Conservation (phyloP, 805 yeast genomes). For the Yamadazyma scolyti region DNA sequence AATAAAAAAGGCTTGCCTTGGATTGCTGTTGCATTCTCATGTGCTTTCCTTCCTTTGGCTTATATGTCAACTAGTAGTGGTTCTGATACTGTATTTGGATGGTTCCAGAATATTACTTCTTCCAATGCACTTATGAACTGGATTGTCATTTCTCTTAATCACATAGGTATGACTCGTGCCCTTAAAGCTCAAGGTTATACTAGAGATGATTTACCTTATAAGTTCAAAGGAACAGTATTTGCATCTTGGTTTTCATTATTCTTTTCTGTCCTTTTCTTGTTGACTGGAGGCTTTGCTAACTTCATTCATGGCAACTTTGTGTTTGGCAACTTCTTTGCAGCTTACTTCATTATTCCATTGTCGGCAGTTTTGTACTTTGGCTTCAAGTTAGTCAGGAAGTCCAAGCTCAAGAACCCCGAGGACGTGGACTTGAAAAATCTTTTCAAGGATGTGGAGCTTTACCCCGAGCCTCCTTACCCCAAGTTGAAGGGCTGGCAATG, state of each 20-base stretch:
- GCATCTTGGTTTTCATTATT: conserved; percentile 30
- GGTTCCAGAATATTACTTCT: conserved; percentile 57
- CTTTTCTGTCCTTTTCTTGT: conserved; percentile 32
- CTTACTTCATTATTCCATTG: conserved; percentile 65
- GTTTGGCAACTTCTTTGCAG: conserved; percentile 60
- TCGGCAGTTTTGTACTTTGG: conserved; percentile 52
- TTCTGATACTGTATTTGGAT: conserved; percentile 61
- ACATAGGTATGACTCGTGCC: conserved; percentile 51
- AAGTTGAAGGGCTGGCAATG: conserved; percentile 18
- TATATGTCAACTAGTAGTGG: conserved; percentile 42
- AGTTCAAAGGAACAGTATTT: conserved; percentile 23
- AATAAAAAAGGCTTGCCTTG: conserved; percentile 22
- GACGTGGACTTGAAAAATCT: conserved; percentile 25
- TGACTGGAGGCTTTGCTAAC: conserved; percentile 70
- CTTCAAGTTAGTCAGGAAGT: conserved; percentile 44
- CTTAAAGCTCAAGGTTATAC: conserved; percentile 15
- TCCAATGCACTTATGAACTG: conserved; percentile 64
- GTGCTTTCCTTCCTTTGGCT: conserved; percentile 30
- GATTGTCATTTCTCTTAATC: conserved; percentile 54
- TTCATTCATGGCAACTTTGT: conserved; percentile 53
- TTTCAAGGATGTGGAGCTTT: conserved; percentile 21
- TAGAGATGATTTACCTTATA: conserved; percentile 19
- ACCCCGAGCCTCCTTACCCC: conserved; percentile 25
- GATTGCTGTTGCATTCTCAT: conserved; percentile 14
- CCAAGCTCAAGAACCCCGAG: conserved; percentile 27